Evolutionary conservation across 495 filamentous ascomycete species (phyloP), one percentile per base, ranked within the genome.

Genomic region (Aspergillus hancockii): DNA sequence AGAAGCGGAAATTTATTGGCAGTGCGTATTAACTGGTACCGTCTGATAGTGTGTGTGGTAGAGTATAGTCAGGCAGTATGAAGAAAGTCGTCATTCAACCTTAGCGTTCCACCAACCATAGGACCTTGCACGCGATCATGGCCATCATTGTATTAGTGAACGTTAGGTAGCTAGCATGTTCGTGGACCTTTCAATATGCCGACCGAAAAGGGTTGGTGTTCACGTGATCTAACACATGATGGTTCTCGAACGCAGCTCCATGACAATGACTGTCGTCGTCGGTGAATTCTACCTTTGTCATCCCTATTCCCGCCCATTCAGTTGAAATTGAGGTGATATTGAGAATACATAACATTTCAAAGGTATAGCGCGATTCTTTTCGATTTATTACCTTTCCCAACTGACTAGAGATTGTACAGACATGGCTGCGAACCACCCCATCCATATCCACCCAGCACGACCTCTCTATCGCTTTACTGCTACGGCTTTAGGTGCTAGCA

Each of bases 401-500:
- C 14, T 47, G 19, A 23, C 43, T 23, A 47, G 10, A 40, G 1
- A 30, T 16, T 21, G 16, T 30, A 59, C 50, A 81, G 74, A 60
- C 59, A 87, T 84, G 84, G 82, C 81, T 61, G 81, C 81, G 70
- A 81, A 76, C 69, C 89, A 91, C 72, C 89, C 89, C 52, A 80
- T 91, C 65, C 85, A 90, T 71, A 71, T 90, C 64, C 88, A 90
- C 71, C 88, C 87, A 57, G 80, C 74, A 46, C 86, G 90, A 54
- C 87, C 85, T 54, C 68, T 96, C 67, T 95, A 98, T 77, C 83
- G 91, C 67, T 89, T 90, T 70, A 80, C 87, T 43, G 94, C 90
- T 45, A 97, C 91, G 28, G 88, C 85, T 54, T 77, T 99, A 51
- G 91, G 92, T 60, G 94, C 94, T 21, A 89, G 88, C 78, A 99